These are phyloP conservation scores for Friedmanniomyces simplex DNA, from an alignment of 495 filamentous ascomycete genomes.

Conservation along the genomic window DNA sequence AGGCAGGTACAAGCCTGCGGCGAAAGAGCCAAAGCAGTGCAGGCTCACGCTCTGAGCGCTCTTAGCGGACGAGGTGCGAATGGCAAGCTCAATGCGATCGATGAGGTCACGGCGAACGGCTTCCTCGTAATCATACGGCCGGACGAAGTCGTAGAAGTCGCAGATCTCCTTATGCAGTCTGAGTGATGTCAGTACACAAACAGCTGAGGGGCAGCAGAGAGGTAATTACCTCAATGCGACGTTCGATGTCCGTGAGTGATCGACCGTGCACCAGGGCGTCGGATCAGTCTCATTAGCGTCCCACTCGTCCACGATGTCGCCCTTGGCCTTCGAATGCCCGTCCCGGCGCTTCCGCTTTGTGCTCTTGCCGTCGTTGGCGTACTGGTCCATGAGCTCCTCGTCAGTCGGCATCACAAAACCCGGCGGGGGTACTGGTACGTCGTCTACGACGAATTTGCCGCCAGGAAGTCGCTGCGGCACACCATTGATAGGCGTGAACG, in stretches of 20 bases:
- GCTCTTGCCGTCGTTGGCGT: neutral
- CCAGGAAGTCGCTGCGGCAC: neutral
- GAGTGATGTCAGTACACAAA: conserved; percentile 19
- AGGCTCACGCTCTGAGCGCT: conserved; percentile 33
- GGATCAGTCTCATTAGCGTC: conserved; percentile 33
- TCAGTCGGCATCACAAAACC: conserved; percentile 15
- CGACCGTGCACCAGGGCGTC: conserved; percentile 49
- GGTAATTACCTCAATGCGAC: conserved; percentile 7
- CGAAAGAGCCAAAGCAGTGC: conserved; percentile 78
- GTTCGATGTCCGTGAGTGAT: conserved; percentile 40
- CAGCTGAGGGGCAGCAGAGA: neutral
- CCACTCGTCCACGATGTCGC: conserved; percentile 53
- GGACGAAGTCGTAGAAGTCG: conserved; percentile 79
- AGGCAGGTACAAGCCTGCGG: conserved; percentile 80
- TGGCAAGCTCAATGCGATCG: conserved; percentile 44
- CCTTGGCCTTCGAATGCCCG: conserved; percentile 41
- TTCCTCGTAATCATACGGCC: conserved; percentile 66
- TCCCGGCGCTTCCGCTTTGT: conserved; percentile 65
- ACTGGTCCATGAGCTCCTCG: conserved; percentile 4
- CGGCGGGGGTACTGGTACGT: conserved; percentile 1
- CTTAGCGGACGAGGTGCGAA: conserved; percentile 42
- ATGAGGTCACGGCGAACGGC: conserved; percentile 63
- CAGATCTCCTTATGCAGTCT: conserved; percentile 75
- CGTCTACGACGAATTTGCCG: neutral
- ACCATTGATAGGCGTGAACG: neutral